phyloP scores from a whole-genome alignment of 2,329 filamentous ascomycete species.

The Fusarium siculi region DNA sequence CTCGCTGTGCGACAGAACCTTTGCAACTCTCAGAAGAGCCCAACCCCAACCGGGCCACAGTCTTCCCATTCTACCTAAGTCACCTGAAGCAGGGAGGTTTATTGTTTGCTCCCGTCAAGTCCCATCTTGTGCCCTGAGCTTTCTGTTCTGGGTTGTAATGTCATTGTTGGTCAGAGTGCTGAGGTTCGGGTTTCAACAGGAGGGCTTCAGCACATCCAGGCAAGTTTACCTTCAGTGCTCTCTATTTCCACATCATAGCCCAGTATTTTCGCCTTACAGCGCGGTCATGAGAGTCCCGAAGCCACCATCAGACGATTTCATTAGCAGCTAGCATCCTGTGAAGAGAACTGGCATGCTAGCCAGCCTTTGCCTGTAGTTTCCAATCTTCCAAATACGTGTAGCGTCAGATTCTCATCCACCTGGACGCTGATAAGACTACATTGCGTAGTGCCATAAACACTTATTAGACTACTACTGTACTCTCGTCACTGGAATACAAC shows the following conservation, averaged over 20 bases:
- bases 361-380: background rate
- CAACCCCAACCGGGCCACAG: background rate
- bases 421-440: background rate
- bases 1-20: constrained; percentile 27
- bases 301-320: background rate
- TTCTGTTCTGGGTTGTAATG: background rate
- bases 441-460: background rate
- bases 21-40: constrained; percentile 24
- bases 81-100: background rate
- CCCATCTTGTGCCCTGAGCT: background rate
- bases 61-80: background rate
- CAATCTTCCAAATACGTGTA: background rate
- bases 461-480: background rate
- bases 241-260: background rate
- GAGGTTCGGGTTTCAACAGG: background rate
- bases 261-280: background rate
- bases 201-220: constrained; percentile 4
- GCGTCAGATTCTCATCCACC: background rate
- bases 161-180: background rate
- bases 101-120: background rate
- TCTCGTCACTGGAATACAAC: background rate
- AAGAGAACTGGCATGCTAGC: background rate
- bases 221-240: background rate
- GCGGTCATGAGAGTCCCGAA: background rate
- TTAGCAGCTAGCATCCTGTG: background rate